phyloP scores from a whole-genome alignment of 495 filamentous ascomycete species.

The Tetracladium setigerum region DNA sequence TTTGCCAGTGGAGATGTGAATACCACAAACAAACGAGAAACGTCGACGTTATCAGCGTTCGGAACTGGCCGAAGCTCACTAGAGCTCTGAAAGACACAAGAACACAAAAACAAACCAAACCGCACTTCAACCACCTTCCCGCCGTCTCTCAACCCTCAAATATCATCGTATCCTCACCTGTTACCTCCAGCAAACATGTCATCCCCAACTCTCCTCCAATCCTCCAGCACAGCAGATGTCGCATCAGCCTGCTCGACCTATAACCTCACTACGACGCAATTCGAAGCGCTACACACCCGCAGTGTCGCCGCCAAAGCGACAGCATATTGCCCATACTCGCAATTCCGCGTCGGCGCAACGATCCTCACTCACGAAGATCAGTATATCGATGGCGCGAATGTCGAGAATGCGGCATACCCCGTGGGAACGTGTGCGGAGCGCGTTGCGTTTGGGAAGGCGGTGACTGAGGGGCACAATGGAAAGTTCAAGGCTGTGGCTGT shows the following conservation, averaged over 20 bases:
- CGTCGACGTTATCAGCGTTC: too few relatives aligned
- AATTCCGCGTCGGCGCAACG: constrained; percentile 84
- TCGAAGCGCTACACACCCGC: constrained; percentile 49
- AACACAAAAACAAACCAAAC: too few relatives aligned
- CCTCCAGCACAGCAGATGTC: constrained; percentile 6
- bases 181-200: too few relatives aligned
- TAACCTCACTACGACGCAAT: constrained; percentile 48
- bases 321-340: constrained; percentile 92
- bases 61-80: too few relatives aligned
- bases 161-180: too few relatives aligned
- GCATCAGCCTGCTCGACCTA: constrained; percentile 25
- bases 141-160: too few relatives aligned
- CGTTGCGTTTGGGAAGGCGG: constrained; percentile 73
- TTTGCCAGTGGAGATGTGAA: too few relatives aligned
- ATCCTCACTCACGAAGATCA: constrained; percentile 58
- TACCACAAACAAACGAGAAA: too few relatives aligned
- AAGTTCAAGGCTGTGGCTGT: constrained; percentile 81
- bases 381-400: constrained; percentile 72
- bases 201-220: constrained; percentile 5
- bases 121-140: too few relatives aligned
- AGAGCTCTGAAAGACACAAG: too few relatives aligned
- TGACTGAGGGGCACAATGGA: constrained; percentile 53
- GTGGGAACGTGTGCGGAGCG: constrained; percentile 93
- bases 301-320: constrained; percentile 57
- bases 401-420: constrained; percentile 91